Conservation (phyloP, 106 monocot genomes). For the Agapanthus africanus region DNA sequence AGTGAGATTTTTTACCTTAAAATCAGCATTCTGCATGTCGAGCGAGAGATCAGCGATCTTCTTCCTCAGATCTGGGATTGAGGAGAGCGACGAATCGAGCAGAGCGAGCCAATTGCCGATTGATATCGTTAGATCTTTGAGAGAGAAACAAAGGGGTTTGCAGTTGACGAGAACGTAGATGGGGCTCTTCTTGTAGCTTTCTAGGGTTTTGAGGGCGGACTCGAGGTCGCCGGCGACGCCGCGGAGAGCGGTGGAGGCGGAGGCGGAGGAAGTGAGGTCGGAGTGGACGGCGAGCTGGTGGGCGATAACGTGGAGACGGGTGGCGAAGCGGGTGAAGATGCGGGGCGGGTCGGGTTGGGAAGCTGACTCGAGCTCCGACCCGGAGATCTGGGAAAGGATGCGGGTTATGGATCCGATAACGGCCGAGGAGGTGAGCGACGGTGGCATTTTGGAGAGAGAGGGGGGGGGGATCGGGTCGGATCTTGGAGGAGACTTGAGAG, state of each 20-base stretch:
- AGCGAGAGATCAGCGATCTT: conserved; percentile 32
- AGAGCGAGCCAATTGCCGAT: conserved; percentile 35
- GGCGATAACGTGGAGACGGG: conserved; percentile 31
- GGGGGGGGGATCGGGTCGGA: not conserved
- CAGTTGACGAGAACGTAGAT: conserved; percentile 38
- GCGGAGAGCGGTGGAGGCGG: conserved; percentile 29
- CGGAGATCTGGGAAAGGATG: conserved; percentile 17
- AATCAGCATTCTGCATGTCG: conserved; percentile 21
- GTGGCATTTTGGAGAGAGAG: not conserved
- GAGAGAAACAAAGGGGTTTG: conserved; percentile 20
- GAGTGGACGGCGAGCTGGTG: conserved; percentile 10
- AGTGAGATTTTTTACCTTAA: conserved; percentile 23
- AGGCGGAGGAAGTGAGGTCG: conserved; percentile 7
- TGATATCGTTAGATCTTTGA: conserved; percentile 10
- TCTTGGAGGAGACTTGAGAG: too few species aligned
- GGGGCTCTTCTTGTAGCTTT: conserved; percentile 15
- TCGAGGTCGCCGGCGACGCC: conserved; percentile 29
- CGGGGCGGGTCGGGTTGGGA: conserved; percentile 26
- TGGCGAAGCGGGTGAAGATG: conserved; percentile 21
- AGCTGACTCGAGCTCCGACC: conserved; percentile 8
- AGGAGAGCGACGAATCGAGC: conserved; percentile 20
- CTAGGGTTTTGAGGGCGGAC: conserved; percentile 8
- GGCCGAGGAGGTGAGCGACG: not conserved
- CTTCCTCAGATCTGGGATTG: conserved; percentile 34
- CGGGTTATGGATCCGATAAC: conserved; percentile 15